Conservation (phyloP, 805 yeast genomes). For the Kodamaea sagamina region DNA sequence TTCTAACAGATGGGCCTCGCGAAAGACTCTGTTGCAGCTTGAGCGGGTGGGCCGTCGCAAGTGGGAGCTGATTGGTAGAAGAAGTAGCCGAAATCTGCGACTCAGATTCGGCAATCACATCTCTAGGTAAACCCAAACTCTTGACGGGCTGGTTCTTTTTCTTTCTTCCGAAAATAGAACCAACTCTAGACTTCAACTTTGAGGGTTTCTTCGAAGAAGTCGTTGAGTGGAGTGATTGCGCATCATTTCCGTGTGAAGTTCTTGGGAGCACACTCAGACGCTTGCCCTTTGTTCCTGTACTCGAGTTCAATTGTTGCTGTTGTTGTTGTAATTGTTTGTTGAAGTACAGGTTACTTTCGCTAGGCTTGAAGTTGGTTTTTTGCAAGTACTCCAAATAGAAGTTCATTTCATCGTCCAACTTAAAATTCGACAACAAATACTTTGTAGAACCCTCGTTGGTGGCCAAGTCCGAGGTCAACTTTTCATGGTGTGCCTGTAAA, state of each 20-base stretch:
- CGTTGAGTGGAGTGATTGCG: constrained; percentile 16
- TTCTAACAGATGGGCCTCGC: constrained; percentile 16
- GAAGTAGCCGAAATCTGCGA: constrained; percentile 25
- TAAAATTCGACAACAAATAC: constrained; percentile 53
- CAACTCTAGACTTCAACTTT: constrained; percentile 68
- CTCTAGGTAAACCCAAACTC: constrained; percentile 15
- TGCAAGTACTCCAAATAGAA: constrained; percentile 37
- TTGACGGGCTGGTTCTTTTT: constrained; percentile 46
- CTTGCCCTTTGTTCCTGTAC: constrained; percentile 6
- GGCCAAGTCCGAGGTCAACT: constrained; percentile 25
- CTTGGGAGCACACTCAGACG: constrained; percentile 11
- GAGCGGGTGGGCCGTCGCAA: not conserved
- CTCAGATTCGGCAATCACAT: constrained; percentile 37
- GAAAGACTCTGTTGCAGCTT: constrained; percentile 12
- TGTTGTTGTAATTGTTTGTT: constrained; percentile 17
- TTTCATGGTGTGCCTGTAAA: constrained; percentile 41
- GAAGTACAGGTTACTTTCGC: constrained; percentile 12
- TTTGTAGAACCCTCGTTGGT: constrained; percentile 65
- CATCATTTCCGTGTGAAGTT: constrained; percentile 9
- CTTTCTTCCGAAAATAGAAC: constrained; percentile 67
- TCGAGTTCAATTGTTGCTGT: constrained; percentile 12
- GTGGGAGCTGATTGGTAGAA: constrained; percentile 15
- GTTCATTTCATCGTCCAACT: constrained; percentile 40
- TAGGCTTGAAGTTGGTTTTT: constrained; percentile 23
- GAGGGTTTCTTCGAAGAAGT: constrained; percentile 28